Evolutionary conservation across 2,329 filamentous ascomycete genomes (phyloP), one percentile per base, ranked within the genome.

Genomic region (Exophiala calicioides): DNA sequence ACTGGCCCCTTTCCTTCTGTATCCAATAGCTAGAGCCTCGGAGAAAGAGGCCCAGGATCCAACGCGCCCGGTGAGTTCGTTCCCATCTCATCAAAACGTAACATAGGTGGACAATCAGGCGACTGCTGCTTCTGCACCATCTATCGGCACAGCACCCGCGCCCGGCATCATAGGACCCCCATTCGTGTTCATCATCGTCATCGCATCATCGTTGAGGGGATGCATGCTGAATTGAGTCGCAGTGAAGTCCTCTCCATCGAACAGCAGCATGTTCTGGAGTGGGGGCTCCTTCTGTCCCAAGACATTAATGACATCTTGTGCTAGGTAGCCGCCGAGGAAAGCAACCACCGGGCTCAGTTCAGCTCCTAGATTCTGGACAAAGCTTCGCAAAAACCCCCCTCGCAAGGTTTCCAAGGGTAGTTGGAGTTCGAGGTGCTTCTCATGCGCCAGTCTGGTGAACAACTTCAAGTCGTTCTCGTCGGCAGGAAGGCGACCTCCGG

Each of bases 271-370:
- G 67, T 98, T 98, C 71, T 98, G 93, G 31, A 98, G 86, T 1
- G 93, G 93, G 67, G 96, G 93, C 70, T 97, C 90, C 30, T 86
- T 83, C 64, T 87, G 83, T 37, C 90, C 89, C 4, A 97, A 79
- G 23, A 96, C 90, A 61, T 97, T 97, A 70, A 98, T 97, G 40
- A 95, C 90, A 64, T 98, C 93, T 69, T 98, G 93, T 1, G 91
- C 89, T 12, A 98, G 77, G 65, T 90, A 83, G 7, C 90, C 93
- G 37, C 93, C 93, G 8, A 98, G 74, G 48, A 95, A 88, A 1
- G 93, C 90, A 0, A 88, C 85, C 6, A 95, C 88, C 5, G 93
- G 90, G 9, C 87, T 84, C 29, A 97, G 73, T 69, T 97, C 91
- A 60, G 82, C 82, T 44, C 84, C 86, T 4, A 96, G 75, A 58